Base-by-base conservation (phyloP, 2,329 filamentous ascomycete genomes). In the Monosporascus sp. region DNA sequence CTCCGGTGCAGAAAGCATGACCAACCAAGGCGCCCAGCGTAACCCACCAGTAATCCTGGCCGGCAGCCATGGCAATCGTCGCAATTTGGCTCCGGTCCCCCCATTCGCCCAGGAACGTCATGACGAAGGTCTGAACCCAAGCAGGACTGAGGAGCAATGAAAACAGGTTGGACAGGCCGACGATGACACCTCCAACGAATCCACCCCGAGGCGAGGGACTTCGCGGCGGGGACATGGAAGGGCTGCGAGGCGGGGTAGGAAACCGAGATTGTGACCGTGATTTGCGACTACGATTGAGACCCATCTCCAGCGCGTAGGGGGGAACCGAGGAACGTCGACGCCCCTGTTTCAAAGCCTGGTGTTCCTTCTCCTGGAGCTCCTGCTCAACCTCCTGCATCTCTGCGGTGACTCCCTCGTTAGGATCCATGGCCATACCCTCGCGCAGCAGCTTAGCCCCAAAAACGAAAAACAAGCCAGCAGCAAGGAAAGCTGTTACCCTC, bases 41-140 rank as follows among this genome's bases (percentile, higher is more conserved):
- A 37, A 99, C 94, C 89, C 91, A 97, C 93, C 93, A 97, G 71
- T 97, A 99, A 69, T 99, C 94, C 70, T 96, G 90, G 20, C 94
- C 94, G 36, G 94, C 93, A 48, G 94, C 94, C 94, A 99, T 99
- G 51, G 94, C 94, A 67, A 99, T 96, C 0, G 94, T 99, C 22
- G 94, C 94, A 65, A 99, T 97, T 74, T 99, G 94, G 68, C 90
- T 96, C 61, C 94, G 85, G 66, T 99, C 94, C 53, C 94, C 94
- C 94, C 94, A 99, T 71, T 99, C 94, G 41, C 94, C 94, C 31
- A 99, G 75, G 74, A 99, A 99, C 2, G 94, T 99, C 94, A 99
- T 99, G 62, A 95, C 83, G 68, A 99, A 99, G 0, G 94, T 99
- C 73, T 97, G 93, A 15, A 99, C 94, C 94, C 94, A 99, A 1